Evolutionary conservation across 2,329 filamentous ascomycete species (phyloP), one percentile per base, ranked within the genome.

Genomic region (Ascochyta koolunga): DNA sequence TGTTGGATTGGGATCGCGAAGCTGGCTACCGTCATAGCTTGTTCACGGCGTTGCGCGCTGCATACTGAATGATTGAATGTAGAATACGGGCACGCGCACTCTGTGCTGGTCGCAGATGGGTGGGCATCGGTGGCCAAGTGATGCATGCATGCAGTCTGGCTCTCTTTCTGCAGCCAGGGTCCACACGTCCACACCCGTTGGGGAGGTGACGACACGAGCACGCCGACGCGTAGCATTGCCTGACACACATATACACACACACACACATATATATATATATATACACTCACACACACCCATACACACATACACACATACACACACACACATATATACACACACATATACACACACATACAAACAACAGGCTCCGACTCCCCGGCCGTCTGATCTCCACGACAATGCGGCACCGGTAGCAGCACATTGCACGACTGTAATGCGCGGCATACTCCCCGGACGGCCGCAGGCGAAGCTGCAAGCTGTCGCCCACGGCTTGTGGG

Each of bases 381-480:
- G 16, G 35, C 40, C 41, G 40, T 21, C 40, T 33, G 32, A 19
- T 45, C 21, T 22, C 19, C 33, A 42, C 35, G 35, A 67, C 38
- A 33, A 71, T 67, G 67, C 39, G 45, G 46, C 27, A 62, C 42
- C 64, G 65, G 56, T 72, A 72, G 60, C 51, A 45, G 29, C 40
- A 46, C 22, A 21, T 31, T 49, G 22, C 36, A 33, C 43, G 54
- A 33, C 41, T 46, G 54, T 55, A 75, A 92, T 92, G 89, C 87
- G 87, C 82, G 84, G 86, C 72, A 85, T 93, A 78, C 83, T 93
- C 67, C 91, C 91, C 61, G 90, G 90, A 74, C 86, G 87, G 79
- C 89, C 91, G 73, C 86, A 85, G 80, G 82, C 88, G 68, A 89
- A 86, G 80, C 87, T 91, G 69, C 89, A 93, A 81, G 87, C 88